phyloP scores from a whole-genome alignment of 805 yeast species.

The Yamadazyma laniorum region DNA sequence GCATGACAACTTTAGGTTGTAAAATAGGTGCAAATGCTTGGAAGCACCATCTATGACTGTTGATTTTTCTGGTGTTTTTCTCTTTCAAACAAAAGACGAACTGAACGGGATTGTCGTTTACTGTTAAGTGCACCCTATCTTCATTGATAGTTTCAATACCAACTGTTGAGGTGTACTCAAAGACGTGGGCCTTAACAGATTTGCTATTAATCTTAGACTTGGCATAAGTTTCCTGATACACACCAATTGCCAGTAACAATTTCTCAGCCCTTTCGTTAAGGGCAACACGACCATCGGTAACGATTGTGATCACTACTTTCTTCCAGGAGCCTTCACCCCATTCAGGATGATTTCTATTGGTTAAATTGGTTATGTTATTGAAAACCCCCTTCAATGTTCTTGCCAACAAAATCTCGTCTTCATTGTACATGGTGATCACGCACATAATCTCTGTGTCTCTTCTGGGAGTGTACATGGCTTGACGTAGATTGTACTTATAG shows the following conservation, averaged over 20 bases:
- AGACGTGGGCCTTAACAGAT: constrained; percentile 80
- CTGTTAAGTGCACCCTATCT: constrained; percentile 62
- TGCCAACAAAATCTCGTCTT: constrained; percentile 77
- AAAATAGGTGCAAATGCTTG: constrained; percentile 85
- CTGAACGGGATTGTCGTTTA: constrained; percentile 78
- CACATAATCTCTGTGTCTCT: constrained; percentile 83
- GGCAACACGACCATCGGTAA: constrained; percentile 89
- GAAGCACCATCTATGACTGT: constrained; percentile 96
- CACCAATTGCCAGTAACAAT: constrained; percentile 80
- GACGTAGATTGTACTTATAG: constrained; percentile 77
- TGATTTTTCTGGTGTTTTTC: constrained; percentile 82
- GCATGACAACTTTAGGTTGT: constrained; percentile 77
- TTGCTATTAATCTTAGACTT: constrained; percentile 83
- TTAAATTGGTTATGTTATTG: constrained; percentile 76
- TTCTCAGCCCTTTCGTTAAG: constrained; percentile 78
- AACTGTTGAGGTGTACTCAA: constrained; percentile 90
- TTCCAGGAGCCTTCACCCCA: constrained; percentile 99
- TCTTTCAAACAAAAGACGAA: constrained; percentile 88
- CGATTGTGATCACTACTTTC: constrained; percentile 83
- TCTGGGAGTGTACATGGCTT: constrained; percentile 71
- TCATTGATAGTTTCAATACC: constrained; percentile 68
- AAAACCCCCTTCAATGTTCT: constrained; percentile 88
- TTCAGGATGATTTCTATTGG: constrained; percentile 58
- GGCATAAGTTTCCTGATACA: constrained; percentile 94
- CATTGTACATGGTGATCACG: constrained; percentile 88